A percentile compares a stretch with the other conserved stretches of the same genome.
Conservation (phyloP, 1,284 basidiomycete genomes). For the Singerocomus inundabilis region DNA sequence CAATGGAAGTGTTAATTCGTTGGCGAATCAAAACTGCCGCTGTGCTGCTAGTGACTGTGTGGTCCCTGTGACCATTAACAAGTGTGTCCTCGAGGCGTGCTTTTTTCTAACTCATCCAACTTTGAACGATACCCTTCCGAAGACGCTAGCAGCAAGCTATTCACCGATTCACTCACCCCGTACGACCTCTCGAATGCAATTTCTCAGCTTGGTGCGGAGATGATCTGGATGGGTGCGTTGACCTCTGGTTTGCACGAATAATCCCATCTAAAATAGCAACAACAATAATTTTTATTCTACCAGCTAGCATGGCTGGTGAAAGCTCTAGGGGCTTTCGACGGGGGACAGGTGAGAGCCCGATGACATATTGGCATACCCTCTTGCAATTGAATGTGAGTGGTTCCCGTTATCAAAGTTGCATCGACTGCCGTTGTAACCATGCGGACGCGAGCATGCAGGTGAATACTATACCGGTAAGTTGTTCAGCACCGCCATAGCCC, state of each 20-base stretch:
- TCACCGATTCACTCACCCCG: not conserved
- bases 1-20: not conserved
- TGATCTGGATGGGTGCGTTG: not conserved
- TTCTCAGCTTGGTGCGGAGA: not conserved
- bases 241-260: no score
- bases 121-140: no score
- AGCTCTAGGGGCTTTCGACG: not conserved
- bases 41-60: no score
- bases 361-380: not conserved
- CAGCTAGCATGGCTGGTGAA: not conserved
- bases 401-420: no score
- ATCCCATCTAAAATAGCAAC: not conserved
- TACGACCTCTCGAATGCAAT: not conserved
- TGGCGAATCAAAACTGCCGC: no score
- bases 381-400: not conserved
- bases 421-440: not conserved
- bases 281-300: no score
- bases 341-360: not conserved
- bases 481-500: not conserved
- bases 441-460: not conserved
- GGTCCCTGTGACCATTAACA: no score
- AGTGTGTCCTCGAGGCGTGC: no score
- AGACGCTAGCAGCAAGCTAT: not conserved
- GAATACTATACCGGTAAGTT: not conserved
- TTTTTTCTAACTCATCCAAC: not conserved